A percentile compares a stretch with the other conserved stretches of the same genome.
Conservation (phyloP, 177 flowering plant species). For the Vitis hybrid region DNA sequence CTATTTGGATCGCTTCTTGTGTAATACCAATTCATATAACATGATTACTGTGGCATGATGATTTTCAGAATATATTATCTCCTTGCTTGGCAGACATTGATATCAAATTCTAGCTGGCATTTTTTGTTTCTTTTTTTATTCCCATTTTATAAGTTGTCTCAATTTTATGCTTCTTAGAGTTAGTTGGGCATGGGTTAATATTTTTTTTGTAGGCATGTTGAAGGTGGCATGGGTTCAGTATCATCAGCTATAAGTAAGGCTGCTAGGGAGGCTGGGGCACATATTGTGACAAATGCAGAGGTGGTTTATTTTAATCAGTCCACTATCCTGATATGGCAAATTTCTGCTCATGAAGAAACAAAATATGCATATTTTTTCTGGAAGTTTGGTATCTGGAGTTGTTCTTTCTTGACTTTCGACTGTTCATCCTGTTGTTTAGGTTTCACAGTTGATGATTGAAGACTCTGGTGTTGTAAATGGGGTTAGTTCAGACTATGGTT, state of each 20-base stretch:
- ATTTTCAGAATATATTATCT: too few species aligned
- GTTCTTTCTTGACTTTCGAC: neutral
- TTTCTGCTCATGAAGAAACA: too few species aligned
- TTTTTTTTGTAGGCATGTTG: slow-evolving; percentile 62
- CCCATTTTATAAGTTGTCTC: neutral
- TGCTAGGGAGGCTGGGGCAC: slow-evolving; percentile 87
- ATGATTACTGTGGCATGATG: too few species aligned
- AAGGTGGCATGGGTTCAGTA: slow-evolving; percentile 97
- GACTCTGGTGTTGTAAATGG: slow-evolving; percentile 70
- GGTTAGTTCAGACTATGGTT: slow-evolving; percentile 40
- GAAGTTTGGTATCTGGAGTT: neutral
- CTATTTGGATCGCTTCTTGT: too few species aligned
- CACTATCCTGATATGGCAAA: neutral
- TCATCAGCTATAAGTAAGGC: slow-evolving; percentile 76
- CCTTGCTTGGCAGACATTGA: too few species aligned
- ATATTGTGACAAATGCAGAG: slow-evolving; percentile 75
- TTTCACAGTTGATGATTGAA: slow-evolving; percentile 54
- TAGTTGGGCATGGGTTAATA: neutral
- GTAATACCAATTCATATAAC: too few species aligned
- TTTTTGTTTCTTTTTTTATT: neutral
- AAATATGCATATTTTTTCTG: neutral
- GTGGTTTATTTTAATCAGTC: slow-evolving; percentile 26
- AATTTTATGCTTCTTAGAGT: too few species aligned
- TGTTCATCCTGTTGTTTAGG: slow-evolving; percentile 40
- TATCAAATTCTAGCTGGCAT: too few species aligned